Evolutionary conservation across 73 alveolate genomes (phyloP), one percentile per base, ranked within the genome.

Genomic region (Uronychia setigera): DNA sequence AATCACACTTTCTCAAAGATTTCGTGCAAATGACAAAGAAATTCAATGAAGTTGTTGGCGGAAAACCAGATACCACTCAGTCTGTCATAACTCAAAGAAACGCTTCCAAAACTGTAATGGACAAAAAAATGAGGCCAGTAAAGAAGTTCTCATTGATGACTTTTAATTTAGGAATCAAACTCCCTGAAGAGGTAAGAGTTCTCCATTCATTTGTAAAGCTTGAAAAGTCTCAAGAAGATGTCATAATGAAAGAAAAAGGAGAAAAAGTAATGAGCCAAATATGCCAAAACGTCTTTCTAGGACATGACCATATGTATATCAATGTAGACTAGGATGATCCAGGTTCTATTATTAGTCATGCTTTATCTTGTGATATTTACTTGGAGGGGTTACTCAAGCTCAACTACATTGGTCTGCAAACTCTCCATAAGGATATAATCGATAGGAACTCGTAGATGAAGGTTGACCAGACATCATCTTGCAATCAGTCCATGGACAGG

Each of bases 311-410:
- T 31, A 60, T 81, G 31, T 28, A 60, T 31, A 60, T 81, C 26
- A 11, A 60, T 13, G 76, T 81, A 25, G 32, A 33, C 11, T 76
- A 60, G 0, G 80, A 60, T 11, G 74, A 81, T 35, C 25, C 32
- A 0, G 88, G 88, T 0, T 81, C 88, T 1, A 25, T 81, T 0
- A 59, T 81, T 28, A 74, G 77, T 1, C 33, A 33, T 32, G 60
- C 76, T 1, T 28, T 81, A 32, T n/a, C 77, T 9, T 31, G 77
- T 13, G 59, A 81, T 60, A 33, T 81, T 13, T 81, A 81, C 32
- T 60, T 81, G 74, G 88, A 81, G 14, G 88, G 77, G 0, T 31
- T 81, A 28, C 46, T 81, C 1, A 31, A 59, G 32, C 31, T 58
- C 58, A 81, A 81, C 81, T 81, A 81, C 31, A 1, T 81, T n/a